A percentile compares a stretch with the other conserved stretches of the same genome.
These are phyloP conservation scores for Diutina ranongensis DNA, from an alignment of 1,139 yeast genomes.

Conservation along the genomic window DNA sequence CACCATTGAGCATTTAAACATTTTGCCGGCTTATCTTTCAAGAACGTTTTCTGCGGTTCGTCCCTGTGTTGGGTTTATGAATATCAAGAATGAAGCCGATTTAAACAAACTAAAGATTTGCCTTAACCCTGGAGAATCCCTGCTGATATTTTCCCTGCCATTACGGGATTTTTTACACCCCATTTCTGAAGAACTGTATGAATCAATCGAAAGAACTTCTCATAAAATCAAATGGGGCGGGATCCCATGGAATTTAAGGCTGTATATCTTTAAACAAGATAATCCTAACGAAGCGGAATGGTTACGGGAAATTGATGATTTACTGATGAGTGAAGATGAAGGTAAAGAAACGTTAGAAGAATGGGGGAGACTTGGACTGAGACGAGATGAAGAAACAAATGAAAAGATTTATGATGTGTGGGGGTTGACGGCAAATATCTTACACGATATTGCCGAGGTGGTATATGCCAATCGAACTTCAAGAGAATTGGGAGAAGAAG, in stretches of 20 bases:
- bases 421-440: conserved; percentile 85
- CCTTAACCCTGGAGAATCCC: conserved; percentile 63
- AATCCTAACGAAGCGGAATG: conserved; percentile 48
- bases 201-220: conserved; percentile 33
- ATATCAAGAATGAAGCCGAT: conserved; percentile 12
- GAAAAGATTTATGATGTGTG: conserved; percentile 59
- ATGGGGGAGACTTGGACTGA: conserved; percentile 35
- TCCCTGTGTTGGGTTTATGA: conserved; percentile 68
- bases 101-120: conserved; percentile 24
- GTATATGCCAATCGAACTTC: conserved; percentile 20
- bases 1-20: conserved; percentile 42
- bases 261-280: conserved; percentile 46
- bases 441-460: conserved; percentile 65
- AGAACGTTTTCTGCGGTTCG: conserved; percentile 73
- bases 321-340: conserved; percentile 34
- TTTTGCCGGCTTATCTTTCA: conserved; percentile 66
- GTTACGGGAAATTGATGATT: conserved; percentile 48
- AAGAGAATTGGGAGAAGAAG: conserved; percentile 49
- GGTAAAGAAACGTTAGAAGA: conserved; percentile 23
- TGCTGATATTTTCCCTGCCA: conserved; percentile 60
- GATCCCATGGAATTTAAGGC: conserved; percentile 51
- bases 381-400: conserved; percentile 26
- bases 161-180: conserved; percentile 47
- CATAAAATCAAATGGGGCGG: conserved; percentile 55
- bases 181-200: conserved; percentile 21